These are phyloP conservation scores for Phaseolus lunatus DNA, from an alignment of 306 rosid genomes.

Conservation along the genomic window DNA sequence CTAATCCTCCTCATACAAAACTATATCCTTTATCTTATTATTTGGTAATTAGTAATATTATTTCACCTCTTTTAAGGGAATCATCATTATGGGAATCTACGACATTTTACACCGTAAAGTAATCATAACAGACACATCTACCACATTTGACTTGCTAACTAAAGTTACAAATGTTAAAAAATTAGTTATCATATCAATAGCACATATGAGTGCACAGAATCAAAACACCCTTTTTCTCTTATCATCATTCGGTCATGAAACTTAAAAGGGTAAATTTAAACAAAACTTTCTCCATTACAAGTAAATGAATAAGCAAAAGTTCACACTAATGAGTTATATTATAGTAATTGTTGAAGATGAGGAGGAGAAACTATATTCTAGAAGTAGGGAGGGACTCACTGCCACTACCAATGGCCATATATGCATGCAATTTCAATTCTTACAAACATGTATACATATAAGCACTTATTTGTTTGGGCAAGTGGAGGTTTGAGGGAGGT, in stretches of 20 bases:
- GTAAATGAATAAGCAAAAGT: background rate
- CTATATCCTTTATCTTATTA: background rate
- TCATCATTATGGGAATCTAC: slow-evolving; percentile 15
- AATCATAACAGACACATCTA: slow-evolving; percentile 19
- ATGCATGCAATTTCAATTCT: slow-evolving; percentile 39
- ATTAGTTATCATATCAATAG: background rate
- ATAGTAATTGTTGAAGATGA: slow-evolving; percentile 31
- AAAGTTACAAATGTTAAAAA: slow-evolving; percentile 13
- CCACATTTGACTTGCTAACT: slow-evolving; percentile 3
- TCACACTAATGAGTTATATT: background rate
- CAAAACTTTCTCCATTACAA: background rate
- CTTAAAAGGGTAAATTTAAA: background rate
- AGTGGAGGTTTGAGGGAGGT: slow-evolving; percentile 1
- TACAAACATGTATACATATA: background rate
- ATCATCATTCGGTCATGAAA: slow-evolving; percentile 24
- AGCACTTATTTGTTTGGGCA: background rate
- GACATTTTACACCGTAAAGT: slow-evolving; percentile 14
- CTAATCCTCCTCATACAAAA: too few species aligned
- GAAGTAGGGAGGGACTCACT: slow-evolving; percentile 23
- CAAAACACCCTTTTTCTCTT: background rate
- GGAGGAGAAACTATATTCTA: background rate
- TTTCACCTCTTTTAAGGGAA: background rate
- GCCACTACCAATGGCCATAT: background rate
- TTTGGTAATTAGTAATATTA: slow-evolving; percentile 12
- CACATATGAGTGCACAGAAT: slow-evolving; percentile 16